Percentiles rank a stretch among this genome's conserved stretches.
Evolutionary conservation across 202 grass and related monocot genomes (phyloP).

Genomic region (Dendrocalamus latiflorus): DNA sequence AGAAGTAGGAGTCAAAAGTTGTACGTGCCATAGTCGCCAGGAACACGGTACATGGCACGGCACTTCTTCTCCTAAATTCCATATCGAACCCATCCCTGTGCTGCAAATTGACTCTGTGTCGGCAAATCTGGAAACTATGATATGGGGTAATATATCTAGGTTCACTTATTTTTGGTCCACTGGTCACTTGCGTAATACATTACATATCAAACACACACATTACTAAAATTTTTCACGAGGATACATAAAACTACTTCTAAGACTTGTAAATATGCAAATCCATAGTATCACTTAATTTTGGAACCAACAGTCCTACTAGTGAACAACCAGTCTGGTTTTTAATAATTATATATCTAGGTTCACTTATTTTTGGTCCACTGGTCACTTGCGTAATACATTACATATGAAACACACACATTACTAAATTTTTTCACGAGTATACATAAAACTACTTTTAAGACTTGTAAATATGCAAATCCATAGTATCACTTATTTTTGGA

Average conservation of each 20-base stretch:
- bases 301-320: background rate
- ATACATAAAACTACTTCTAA: background rate
- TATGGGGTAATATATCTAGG: conserved; percentile 5
- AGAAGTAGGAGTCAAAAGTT: background rate
- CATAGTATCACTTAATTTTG: background rate
- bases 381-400: background rate
- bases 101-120: background rate
- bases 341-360: conserved; percentile 2
- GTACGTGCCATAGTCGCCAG: background rate
- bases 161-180: background rate
- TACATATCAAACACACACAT: background rate
- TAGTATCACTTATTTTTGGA: background rate
- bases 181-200: background rate
- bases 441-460: background rate
- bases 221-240: background rate
- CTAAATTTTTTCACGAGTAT: background rate
- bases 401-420: background rate
- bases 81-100: background rate
- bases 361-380: background rate
- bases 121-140: background rate
- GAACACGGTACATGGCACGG: background rate
- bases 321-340: background rate
- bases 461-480: background rate
- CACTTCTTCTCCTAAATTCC: background rate
- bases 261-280: background rate